Evolutionary conservation across 768 basidiomycete species (phyloP).

Genomic region (Leccinum disarticulatum): DNA sequence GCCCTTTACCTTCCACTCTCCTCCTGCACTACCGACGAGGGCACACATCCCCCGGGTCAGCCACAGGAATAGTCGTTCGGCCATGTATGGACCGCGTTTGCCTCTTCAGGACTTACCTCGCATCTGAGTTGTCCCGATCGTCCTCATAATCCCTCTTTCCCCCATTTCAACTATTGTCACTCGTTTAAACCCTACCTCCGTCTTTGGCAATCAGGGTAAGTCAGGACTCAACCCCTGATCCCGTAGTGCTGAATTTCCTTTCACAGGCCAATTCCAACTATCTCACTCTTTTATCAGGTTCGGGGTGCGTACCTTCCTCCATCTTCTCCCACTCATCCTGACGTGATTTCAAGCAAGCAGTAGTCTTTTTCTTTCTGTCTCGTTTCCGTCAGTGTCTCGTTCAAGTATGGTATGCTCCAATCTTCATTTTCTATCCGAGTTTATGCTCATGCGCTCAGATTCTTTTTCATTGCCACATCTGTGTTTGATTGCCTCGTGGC

Average conservation of each 20-base stretch:
- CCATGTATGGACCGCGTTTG: background rate
- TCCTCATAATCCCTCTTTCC: background rate
- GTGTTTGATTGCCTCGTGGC: background rate
- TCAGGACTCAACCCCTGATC: background rate
- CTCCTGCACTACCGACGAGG: conserved; percentile 4
- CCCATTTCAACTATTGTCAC: conserved; percentile 17
- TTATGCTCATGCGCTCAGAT: background rate
- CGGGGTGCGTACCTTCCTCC: background rate
- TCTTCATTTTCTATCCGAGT: background rate
- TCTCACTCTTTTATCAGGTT: conserved; percentile 16
- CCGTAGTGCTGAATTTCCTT: background rate
- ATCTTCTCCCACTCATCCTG: background rate
- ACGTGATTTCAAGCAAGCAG: background rate
- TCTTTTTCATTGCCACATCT: background rate
- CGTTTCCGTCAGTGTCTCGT: background rate
- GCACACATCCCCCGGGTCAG: background rate
- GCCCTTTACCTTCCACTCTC: background rate
- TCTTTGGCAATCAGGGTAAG: conserved; percentile 7
- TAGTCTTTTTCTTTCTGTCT: background rate
- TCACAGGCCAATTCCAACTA: conserved; percentile 7
- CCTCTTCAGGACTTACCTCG: conserved; percentile 2
- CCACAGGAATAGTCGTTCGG: conserved; percentile 6
- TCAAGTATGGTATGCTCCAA: conserved; percentile 4
- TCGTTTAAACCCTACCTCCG: conserved; percentile 6
- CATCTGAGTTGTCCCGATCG: background rate